Base-by-base conservation (phyloP, 441 rosid species). In the Pelargonium myrrhifolium region DNA sequence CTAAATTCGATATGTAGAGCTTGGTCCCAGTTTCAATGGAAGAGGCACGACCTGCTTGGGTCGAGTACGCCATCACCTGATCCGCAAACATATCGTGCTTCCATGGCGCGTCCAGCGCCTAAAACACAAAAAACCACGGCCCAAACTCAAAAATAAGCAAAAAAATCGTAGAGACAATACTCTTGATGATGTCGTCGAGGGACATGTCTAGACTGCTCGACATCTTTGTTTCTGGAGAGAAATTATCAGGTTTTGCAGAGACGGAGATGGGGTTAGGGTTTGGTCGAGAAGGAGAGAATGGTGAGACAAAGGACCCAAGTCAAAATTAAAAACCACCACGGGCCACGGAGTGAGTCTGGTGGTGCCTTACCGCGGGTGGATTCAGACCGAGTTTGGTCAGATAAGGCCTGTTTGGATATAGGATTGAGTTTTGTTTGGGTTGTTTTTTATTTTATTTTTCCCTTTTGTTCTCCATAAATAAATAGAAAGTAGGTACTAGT, bases 41-140 rank as follows among this genome's bases (percentile, higher is more conserved):
- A 1, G 91, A 67, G n/a, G 81, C 77, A 56, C 89, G 89, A 51
- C 77, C 88, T 0, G 77, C 79, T 73, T 74, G 83, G 12, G 78
- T 78, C 14, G 76, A 72, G 59, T 68, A 83, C 45, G 72, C 83
- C 59, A 72, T 59, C 56, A 80, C 80, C 39, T 80, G 85, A 77
- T 85, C 86, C 63, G 77, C 9, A 62, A 76, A 93, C 99, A 93
- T 86, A 72, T 89, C 96, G 72, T 89, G 92, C 81, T 81, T 87
- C 99, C 99, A 93, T 17, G 88, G 67, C 20, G 87, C 68, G 67
- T 91, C 97, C 81, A 89, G 97, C 64, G 96, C 96, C 93, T 90
- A 72, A 72, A 75, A 49, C 53, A 35, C 63, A 59, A 67, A 35
- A 68, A 73, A 67, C 70, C 71, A 72, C 61, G 67, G 42, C 53